A percentile compares a stretch with the other conserved stretches of the same genome.
phyloP scores from a whole-genome alignment of 2,329 filamentous ascomycete species.

The Aspergillus quadrilineatus region DNA sequence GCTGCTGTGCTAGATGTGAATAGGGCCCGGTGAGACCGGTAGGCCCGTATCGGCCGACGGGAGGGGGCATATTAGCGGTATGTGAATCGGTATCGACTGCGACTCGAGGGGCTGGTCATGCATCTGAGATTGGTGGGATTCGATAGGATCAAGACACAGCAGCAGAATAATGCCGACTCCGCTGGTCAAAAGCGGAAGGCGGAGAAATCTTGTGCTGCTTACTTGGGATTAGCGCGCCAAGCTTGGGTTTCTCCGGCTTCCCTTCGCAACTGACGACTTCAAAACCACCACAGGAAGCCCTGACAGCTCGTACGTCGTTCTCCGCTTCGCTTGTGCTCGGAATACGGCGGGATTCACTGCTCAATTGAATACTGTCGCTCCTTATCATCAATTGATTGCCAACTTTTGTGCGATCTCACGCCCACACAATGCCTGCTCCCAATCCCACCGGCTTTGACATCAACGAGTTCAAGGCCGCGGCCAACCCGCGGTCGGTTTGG shows the following conservation, averaged over 20 bases:
- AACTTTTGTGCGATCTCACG: constrained; percentile 22
- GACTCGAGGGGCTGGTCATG: constrained; percentile 17
- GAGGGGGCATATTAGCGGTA: constrained; percentile 54
- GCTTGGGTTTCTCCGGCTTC: constrained; percentile 17
- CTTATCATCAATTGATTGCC: background rate
- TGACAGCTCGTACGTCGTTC: background rate
- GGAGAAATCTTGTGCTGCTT: constrained; percentile 25
- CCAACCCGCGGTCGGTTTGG: constrained; percentile 56
- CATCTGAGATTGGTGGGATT: constrained; percentile 19
- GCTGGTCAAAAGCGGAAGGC: constrained; percentile 23
- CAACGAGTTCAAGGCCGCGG: constrained; percentile 71
- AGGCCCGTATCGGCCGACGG: constrained; percentile 58
- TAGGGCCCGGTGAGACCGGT: constrained; percentile 61
- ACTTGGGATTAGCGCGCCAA: constrained; percentile 38
- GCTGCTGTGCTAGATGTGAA: constrained; percentile 57
- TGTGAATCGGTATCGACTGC: constrained; percentile 4
- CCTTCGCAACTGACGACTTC: constrained; percentile 22
- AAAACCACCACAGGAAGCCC: constrained; percentile 7
- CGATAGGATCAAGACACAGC: constrained; percentile 15
- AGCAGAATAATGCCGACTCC: constrained; percentile 8
- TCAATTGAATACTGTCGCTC: constrained; percentile 15
- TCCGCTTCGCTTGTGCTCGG: constrained; percentile 15
- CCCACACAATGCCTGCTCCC: constrained; percentile 51
- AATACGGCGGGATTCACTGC: constrained; percentile 15
- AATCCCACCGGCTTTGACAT: constrained; percentile 92